Base-by-base conservation (phyloP, 106 monocot genomes). In the Dactylorhiza incarnata region DNA sequence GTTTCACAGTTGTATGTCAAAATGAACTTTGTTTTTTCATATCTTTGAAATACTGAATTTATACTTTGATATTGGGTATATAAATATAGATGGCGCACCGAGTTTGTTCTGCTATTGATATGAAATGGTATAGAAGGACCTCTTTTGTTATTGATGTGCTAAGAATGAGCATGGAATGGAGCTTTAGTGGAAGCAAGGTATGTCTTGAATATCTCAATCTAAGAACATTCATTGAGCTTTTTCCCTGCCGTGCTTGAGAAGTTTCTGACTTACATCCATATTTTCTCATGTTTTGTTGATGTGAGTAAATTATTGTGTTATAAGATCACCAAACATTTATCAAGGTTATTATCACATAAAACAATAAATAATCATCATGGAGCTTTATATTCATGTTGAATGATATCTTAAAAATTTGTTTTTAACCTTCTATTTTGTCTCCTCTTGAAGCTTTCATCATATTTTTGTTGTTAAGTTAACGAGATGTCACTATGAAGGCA, bases 141-240 rank as follows among this genome's bases (percentile, higher is more conserved):
- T 46, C 49, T 25, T 62, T 92, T 48, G 77, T 89, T 20, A 69
- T 84, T 61, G 86, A 85, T 62, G 62, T 92, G 63, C 29, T 95
- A 63, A 83, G 26, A 26, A 81, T 73, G 26, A 69, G 71, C 56
- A 8, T 85, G 65, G 83, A 84, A 55, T 61, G 77, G 53, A 74
- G 82, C 15, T 3, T 76, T 26, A 81, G 84, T 80, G 75, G 77
- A 72, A 86, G 77, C 70, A 86, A 85, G 95, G 95, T 95, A 87
- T 44, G n/a, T 46, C 29, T 45, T 69, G 45, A 69, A 66, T 7
- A 45, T 69, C 45, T 69, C 45, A 69, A 45, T 15, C 8, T 5
- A 45, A 45, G 6, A 44, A 0, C 29, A 65, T 26, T 65, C 29
- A 9, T 29, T 59, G 22, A 65, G 24, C 10, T 29, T 29, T 29